Evolutionary conservation across 257 asterid species (phyloP).

Genomic region (Solanum stenotomum): DNA sequence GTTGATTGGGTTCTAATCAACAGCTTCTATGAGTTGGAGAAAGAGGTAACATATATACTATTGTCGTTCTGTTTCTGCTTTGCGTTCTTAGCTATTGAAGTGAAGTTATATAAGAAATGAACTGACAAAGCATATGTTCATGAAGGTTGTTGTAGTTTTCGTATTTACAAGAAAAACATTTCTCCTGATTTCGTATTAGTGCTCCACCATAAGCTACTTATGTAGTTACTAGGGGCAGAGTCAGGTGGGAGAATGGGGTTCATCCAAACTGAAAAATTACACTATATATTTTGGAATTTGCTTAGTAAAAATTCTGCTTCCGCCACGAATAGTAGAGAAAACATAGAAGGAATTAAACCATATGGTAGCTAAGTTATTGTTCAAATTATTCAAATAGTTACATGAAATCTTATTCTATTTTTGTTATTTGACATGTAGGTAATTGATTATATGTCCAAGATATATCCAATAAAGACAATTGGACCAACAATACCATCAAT

Average conservation of each 20-base stretch:
- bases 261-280: too few species aligned
- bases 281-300: too few species aligned
- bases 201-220: neutral
- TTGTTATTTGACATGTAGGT: neutral
- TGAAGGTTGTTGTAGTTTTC: neutral
- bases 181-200: neutral
- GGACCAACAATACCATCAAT: neutral
- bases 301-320: neutral
- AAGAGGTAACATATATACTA: neutral
- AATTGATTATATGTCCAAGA: neutral
- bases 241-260: too few species aligned
- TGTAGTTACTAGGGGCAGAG: too few species aligned
- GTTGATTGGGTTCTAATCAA: conserved; percentile 14
- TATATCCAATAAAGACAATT: neutral
- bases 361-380: too few species aligned
- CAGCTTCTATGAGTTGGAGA: conserved; percentile 23
- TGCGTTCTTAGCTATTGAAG: neutral
- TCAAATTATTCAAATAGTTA: neutral
- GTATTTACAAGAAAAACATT: too few species aligned
- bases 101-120: neutral
- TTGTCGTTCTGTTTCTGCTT: neutral
- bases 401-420: neutral
- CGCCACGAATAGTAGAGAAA: too few species aligned
- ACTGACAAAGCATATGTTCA: neutral
- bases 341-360: neutral